phyloP scores from a whole-genome alignment of 768 basidiomycete species.

The Mycena alexandri region DNA sequence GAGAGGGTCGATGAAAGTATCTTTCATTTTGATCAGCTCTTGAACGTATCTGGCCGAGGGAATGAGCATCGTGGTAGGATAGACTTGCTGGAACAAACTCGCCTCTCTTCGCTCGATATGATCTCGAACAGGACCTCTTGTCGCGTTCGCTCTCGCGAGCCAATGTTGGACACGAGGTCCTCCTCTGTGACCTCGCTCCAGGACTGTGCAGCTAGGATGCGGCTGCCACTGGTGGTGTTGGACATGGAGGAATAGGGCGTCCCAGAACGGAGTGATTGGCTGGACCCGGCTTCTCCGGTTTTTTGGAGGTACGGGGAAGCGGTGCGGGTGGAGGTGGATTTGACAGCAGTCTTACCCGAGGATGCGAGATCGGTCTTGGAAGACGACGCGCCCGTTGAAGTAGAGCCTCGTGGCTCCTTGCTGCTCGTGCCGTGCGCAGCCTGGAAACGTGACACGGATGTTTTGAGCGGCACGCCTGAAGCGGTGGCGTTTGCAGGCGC shows the following conservation, averaged over 20 bases:
- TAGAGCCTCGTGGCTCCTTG: conserved; percentile 78
- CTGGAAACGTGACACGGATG: conserved; percentile 82
- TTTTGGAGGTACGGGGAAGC: conserved; percentile 70
- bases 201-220: conserved; percentile 81
- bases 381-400: conserved; percentile 70
- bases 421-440: conserved; percentile 62
- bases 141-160: conserved; percentile 93
- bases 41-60: conserved; percentile 80
- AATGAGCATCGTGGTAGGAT: conserved; percentile 28
- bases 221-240: conserved; percentile 68
- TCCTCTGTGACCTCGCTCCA: conserved; percentile 98
- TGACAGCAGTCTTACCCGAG: conserved; percentile 52
- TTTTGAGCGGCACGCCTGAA: conserved; percentile 63
- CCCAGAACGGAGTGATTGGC: conserved; percentile 80
- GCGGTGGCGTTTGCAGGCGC: conserved; percentile 50
- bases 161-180: conserved; percentile 92
- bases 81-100: conserved; percentile 41
- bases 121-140: conserved; percentile 98
- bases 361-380: conserved; percentile 74
- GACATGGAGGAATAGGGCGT: conserved; percentile 89
- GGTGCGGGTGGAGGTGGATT: conserved; percentile 74
- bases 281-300: conserved; percentile 61
- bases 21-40: conserved; percentile 92
- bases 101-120: conserved; percentile 96
- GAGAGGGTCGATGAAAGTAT: conserved; percentile 91